Base-by-base conservation (phyloP, 202 grass and related monocot species). In the Elaeis oleifera region DNA sequence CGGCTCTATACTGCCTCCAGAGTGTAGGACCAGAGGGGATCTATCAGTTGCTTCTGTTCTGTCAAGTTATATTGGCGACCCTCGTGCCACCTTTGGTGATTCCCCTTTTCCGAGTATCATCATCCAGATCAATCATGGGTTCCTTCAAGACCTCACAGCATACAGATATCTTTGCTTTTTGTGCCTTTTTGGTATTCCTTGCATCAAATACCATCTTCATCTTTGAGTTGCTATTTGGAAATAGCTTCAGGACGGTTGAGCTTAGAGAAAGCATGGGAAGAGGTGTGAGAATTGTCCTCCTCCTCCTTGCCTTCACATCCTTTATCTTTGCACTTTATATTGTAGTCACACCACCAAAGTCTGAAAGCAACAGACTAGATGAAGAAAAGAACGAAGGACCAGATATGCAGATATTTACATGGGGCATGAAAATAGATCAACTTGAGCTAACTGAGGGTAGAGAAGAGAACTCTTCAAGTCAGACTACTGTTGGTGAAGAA, bases 21-120 rank as follows among this genome's bases (percentile, higher is more conserved):
- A 7, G 49, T 63, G 18, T 36, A 14, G 58, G 50, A 54, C 11
- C 70, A 53, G 50, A 23, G 51, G 59, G 65, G n/a, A 23, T 56
- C 21, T 56, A 68, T 56, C 65, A 68, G 17, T 39, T 56, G 16
- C 50, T 72, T 36, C 27, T 54, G 11, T 63, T 44, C 6, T 62
- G 48, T 63, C 70, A 63, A 72, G 49, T 63, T 39, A 21, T 72
- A 18, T 26, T 62, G 58, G 49, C 50, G 23, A 63, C 62, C 25
- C 70, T 72, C 21, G 58, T 63, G 29, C 70, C 58, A 18, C 27
- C 58, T 17, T 72, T 50, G 3, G 50, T 72, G 8, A 68, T 56
- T 63, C 58, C 70, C 9, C 59, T 72, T 63, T 54, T 72, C 18
- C 60, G 58, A 61, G 50, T 54, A 1, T 59, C 70, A 44, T 72